Evolutionary conservation across 495 filamentous ascomycete species (phyloP), one percentile per base, ranked within the genome.

Genomic region (Cladorrhinum samala): DNA sequence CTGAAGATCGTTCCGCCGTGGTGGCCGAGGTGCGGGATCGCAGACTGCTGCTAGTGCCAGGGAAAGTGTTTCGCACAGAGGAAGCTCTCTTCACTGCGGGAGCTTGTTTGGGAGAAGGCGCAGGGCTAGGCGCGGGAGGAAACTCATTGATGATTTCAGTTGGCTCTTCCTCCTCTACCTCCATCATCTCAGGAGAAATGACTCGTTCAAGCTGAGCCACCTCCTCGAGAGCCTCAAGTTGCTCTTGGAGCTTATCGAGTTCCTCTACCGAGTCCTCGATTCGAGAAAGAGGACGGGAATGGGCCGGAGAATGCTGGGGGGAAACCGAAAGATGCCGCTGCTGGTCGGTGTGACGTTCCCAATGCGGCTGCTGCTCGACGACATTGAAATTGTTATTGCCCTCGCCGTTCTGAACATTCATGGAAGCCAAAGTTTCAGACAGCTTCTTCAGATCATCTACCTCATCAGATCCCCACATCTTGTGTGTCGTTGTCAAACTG

Each of bases 191-290:
- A 1, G 69, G 61, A 13, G 76, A 70, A 18, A 75, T 49, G 24
- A 68, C 60, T 23, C 58, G 60, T 21, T 66, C 60, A n/a, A 73
- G 57, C 19, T 56, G 64, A 18, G 72, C 68, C 42, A 83, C 68
- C 33, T 77, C 68, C 20, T 64, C 57, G 27, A 76, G 59, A 13
- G 68, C 71, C 55, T 86, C 84, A 8, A 86, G 69, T 39, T 83
- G 76, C 27, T 88, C 85, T 56, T 89, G 84, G 27, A 88, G 75
- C 46, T 75, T 75, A 62, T 88, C 85, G 16, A 88, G 72, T 39
- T 79, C 83, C 61, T 84, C 80, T 20, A 88, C 76, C 23, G 83
- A 84, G 55, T 87, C 83, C 64, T 85, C 82, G 41, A 85, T 83
- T n/a, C 79, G 77, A 23, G 75, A 74, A 11, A 76, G 52, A 0